Conservation (phyloP, 441 rosid species). For the Manihot esculenta region DNA sequence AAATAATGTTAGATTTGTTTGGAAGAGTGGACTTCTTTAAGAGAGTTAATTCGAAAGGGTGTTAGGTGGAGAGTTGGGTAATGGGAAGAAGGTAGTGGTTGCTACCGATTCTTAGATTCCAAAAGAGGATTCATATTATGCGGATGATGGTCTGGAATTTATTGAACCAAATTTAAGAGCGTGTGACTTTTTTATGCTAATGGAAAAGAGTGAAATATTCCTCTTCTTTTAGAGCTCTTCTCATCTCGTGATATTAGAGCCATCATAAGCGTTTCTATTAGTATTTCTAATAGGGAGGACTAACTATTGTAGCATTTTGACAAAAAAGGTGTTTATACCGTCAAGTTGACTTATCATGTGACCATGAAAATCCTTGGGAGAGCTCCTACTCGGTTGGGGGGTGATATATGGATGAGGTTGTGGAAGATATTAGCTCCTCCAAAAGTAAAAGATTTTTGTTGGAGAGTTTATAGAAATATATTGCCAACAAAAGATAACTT, state of each 20-base stretch:
- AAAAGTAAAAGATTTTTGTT: too few relatives aligned
- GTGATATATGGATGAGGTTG: too few relatives aligned
- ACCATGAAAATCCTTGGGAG: too few relatives aligned
- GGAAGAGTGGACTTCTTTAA: too few relatives aligned
- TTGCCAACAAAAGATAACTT: too few relatives aligned
- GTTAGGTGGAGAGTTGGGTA: too few relatives aligned
- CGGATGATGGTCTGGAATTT: background rate
- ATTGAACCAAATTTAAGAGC: background rate
- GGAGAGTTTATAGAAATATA: too few relatives aligned
- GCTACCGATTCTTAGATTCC: background rate
- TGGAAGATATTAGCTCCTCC: too few relatives aligned
- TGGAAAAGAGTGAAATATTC: background rate
- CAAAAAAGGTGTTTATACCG: background rate
- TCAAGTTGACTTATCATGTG: background rate
- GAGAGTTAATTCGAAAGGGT: too few relatives aligned
- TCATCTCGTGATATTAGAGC: background rate
- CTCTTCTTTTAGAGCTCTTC: background rate
- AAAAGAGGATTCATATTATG: background rate
- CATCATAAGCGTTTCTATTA: background rate
- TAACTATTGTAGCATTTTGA: background rate
- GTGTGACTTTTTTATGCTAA: background rate
- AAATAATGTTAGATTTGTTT: too few relatives aligned
- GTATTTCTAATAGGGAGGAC: background rate
- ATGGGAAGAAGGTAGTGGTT: background rate
- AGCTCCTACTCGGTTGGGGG: too few relatives aligned